Evolutionary conservation across 768 basidiomycete genomes (phyloP).

Genomic region (Candolleomyces eurysporus): DNA sequence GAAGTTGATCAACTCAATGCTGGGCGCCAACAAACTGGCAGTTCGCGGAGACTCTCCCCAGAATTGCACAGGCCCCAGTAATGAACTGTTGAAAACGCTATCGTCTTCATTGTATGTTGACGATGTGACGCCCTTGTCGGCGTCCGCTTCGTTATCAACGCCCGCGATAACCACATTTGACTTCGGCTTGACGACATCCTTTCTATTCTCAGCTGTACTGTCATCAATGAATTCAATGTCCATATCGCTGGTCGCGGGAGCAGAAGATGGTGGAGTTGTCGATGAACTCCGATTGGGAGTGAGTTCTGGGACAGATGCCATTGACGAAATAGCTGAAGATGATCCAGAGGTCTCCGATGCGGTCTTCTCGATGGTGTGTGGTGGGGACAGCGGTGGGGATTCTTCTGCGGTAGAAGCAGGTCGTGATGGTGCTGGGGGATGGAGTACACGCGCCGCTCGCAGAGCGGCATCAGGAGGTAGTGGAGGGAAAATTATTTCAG

Average conservation of each 20-base stretch:
- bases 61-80: constrained; percentile 42
- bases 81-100: constrained; percentile 30
- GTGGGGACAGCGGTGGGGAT: constrained; percentile 3
- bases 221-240: constrained; percentile 26
- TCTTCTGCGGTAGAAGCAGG: constrained; percentile 12
- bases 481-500: constrained; percentile 74
- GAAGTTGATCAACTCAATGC: constrained; percentile 37
- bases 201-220: constrained; percentile 12
- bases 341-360: background rate
- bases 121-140: constrained; percentile 7
- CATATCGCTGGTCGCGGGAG: constrained; percentile 38
- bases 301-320: constrained; percentile 56
- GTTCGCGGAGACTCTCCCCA: constrained; percentile 38
- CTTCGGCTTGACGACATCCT: constrained; percentile 6
- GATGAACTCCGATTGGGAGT: constrained; percentile 64
- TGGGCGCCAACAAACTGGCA: constrained; percentile 32
- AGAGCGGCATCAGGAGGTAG: constrained; percentile 46
- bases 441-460: constrained; percentile 21
- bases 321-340: constrained; percentile 34
- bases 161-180: constrained; percentile 11
- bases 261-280: constrained; percentile 48
- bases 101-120: constrained; percentile 25
- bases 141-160: constrained; percentile 18
- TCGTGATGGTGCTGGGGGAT: constrained; percentile 18
- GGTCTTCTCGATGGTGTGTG: constrained; percentile 5